These are phyloP conservation scores for Telopea speciosissima DNA, from an alignment of 177 flowering plant species.

Conservation along the genomic window DNA sequence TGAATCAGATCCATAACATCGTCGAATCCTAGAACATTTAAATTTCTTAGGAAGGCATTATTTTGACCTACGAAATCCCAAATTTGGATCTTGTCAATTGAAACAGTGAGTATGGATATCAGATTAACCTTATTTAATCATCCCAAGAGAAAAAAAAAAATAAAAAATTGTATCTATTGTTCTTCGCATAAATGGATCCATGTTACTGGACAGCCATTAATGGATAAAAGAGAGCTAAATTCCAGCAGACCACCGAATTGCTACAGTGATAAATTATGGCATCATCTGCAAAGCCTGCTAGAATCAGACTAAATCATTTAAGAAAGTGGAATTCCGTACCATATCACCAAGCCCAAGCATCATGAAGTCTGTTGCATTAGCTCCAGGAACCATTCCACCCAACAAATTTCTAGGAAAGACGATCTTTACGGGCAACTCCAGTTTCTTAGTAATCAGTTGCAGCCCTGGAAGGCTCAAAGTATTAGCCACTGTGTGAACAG, in stretches of 20 bases:
- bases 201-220: no score
- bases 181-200: not conserved
- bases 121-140: not conserved
- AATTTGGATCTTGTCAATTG: no score
- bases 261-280: constrained; percentile 17
- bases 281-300: constrained; percentile 3
- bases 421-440: constrained; percentile 90
- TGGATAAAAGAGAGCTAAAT: no score
- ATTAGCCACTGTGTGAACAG: constrained; percentile 86
- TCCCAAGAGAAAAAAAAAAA: not conserved
- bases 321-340: constrained; percentile 41
- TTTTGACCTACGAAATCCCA: not conserved
- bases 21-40: not conserved
- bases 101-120: not conserved
- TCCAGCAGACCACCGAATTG: constrained; percentile 17
- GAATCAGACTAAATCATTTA: constrained; percentile 1
- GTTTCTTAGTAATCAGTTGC: constrained; percentile 78
- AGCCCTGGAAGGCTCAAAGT: constrained; percentile 89
- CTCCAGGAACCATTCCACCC: constrained; percentile 54
- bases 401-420: constrained; percentile 84
- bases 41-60: not conserved
- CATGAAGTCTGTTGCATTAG: constrained; percentile 62
- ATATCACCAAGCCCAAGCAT: constrained; percentile 99
- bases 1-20: not conserved
- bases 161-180: not conserved